Conservation (phyloP, 2,329 filamentous ascomycete genomes). For the Lachnellula subtilissima region DNA sequence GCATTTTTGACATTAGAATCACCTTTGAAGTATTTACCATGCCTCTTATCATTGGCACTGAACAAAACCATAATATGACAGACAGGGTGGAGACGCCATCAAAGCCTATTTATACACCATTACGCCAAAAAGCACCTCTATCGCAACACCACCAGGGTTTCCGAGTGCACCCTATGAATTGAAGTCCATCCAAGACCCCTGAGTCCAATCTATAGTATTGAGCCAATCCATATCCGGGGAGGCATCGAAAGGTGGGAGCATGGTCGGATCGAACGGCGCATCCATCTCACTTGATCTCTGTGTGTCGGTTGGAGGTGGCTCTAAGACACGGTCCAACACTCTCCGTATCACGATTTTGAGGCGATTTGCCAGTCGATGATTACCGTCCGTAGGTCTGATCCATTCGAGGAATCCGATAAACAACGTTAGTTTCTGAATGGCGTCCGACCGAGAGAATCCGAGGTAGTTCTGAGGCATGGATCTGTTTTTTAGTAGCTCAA, state of each 20-base stretch:
- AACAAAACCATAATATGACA: too few species aligned
- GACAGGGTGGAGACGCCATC: too few species aligned
- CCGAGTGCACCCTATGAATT: neutral
- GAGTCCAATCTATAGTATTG: conserved; percentile 29
- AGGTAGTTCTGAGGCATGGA: conserved; percentile 9
- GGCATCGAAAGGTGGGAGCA: conserved; percentile 13
- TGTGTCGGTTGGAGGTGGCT: conserved; percentile 10
- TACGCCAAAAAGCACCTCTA: too few species aligned
- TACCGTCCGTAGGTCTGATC: conserved; percentile 29
- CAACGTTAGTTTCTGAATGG: conserved; percentile 28
- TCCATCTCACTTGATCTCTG: neutral
- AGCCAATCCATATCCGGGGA: conserved; percentile 26
- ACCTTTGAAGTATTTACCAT: too few species aligned
- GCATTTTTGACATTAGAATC: too few species aligned
- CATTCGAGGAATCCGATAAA: conserved; percentile 31
- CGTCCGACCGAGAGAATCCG: conserved; percentile 24
- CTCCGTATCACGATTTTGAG: conserved; percentile 21
- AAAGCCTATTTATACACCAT: too few species aligned
- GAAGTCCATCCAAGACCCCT: conserved; percentile 25
- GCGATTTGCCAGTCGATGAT: conserved; percentile 23
- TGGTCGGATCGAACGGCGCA: conserved; percentile 14
- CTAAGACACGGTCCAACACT: conserved; percentile 25
- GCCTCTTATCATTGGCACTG: too few species aligned
- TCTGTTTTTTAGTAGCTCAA: conserved; percentile 25
- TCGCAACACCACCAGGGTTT: too few species aligned